A percentile compares a stretch with the other conserved stretches of the same genome.
Evolutionary conservation across 495 filamentous ascomycete genomes (phyloP).

Genomic region (Aspergillus ellipticus): DNA sequence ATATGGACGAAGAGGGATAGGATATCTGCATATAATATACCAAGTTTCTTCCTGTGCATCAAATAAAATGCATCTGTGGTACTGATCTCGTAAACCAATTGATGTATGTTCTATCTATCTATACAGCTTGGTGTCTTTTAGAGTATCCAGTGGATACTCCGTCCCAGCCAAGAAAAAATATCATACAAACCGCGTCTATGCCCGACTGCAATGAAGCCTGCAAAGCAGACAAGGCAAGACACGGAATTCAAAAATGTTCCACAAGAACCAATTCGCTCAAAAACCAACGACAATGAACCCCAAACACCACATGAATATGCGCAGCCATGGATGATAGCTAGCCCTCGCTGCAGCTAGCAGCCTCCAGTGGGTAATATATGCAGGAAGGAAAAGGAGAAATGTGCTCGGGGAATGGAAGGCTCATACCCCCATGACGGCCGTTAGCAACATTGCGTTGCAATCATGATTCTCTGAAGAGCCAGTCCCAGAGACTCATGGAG

Average conservation of each 20-base stretch:
- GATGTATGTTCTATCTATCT: not conserved
- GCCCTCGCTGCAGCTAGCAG: not conserved
- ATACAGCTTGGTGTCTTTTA: constrained; percentile 1
- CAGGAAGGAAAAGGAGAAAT: not conserved
- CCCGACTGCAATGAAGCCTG: not conserved
- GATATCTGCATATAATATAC: not conserved
- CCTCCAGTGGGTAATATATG: not conserved
- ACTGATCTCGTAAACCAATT: not conserved
- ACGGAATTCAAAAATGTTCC: not conserved
- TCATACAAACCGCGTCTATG: not conserved
- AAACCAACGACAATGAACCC: not conserved
- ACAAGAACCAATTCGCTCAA: not conserved
- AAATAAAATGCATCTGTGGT: not conserved
- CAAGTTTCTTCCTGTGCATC: not conserved
- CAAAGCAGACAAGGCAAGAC: not conserved
- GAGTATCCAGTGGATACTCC: not conserved
- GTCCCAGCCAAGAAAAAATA: not conserved
- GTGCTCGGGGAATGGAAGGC: not conserved
- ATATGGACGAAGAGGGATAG: not conserved
- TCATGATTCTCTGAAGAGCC: not conserved
- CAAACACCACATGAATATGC: constrained; percentile 5
- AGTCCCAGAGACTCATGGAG: not conserved
- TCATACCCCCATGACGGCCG: not conserved
- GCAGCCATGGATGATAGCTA: not conserved
- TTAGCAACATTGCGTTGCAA: not conserved